These are phyloP conservation scores for Monosporascus ibericus DNA, from an alignment of 2,329 filamentous ascomycete species.

Conservation along the genomic window DNA sequence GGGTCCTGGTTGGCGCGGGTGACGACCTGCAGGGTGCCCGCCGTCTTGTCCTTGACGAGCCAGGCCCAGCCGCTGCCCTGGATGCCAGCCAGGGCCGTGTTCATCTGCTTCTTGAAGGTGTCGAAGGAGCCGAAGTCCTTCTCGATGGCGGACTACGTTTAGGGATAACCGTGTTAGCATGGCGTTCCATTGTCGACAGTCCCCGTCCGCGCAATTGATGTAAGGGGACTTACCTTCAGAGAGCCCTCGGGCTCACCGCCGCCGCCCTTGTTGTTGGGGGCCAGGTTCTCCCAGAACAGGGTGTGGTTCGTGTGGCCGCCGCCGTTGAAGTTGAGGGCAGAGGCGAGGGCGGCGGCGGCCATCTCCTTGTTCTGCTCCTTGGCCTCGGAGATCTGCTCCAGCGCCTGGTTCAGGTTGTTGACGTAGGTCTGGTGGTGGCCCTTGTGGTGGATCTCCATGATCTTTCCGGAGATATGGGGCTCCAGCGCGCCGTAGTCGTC, in stretches of 20 bases:
- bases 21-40: constrained; percentile 48
- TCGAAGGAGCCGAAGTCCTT: constrained; percentile 50
- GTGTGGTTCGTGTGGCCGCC: constrained; percentile 62
- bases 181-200: no score
- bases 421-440: constrained; percentile 82
- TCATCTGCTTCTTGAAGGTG: constrained; percentile 48
- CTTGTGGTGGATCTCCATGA: constrained; percentile 81
- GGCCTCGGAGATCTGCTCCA: constrained; percentile 60
- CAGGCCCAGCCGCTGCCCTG: constrained; percentile 65
- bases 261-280: constrained; percentile 28
- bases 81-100: constrained; percentile 47
- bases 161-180: background rate
- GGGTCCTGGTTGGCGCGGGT: constrained; percentile 62
- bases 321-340: constrained; percentile 57
- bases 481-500: constrained; percentile 97
- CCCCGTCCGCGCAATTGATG: no score
- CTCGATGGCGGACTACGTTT: constrained; percentile 43
- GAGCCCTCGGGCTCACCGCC: constrained; percentile 45
- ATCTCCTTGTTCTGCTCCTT: constrained; percentile 40
- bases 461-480: constrained; percentile 66
- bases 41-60: constrained; percentile 49
- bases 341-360: constrained; percentile 23
- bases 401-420: constrained; percentile 65
- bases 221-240: constrained; percentile 21
- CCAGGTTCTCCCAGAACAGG: constrained; percentile 66